Percentiles rank a stretch among this genome's conserved stretches.
These are phyloP conservation scores for Cystobasidiaceae sp. DNA, from an alignment of 1,284 basidiomycete species.

Conservation along the genomic window DNA sequence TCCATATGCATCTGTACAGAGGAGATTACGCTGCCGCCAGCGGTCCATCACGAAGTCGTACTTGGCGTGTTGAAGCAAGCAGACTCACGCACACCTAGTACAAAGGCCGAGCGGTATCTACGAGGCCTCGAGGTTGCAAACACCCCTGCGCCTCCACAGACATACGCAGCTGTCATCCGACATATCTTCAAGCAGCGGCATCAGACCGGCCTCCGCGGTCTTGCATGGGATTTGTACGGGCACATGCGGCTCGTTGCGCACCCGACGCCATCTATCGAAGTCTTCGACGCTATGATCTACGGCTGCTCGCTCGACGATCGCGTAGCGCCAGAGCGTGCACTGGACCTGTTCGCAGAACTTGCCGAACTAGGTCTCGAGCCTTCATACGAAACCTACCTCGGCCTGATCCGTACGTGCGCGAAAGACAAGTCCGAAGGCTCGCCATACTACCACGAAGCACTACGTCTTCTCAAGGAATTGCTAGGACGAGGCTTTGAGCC, in stretches of 20 bases:
- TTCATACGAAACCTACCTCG: conserved; percentile 67
- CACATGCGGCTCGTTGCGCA: conserved; percentile 96
- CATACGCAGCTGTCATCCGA: conserved; percentile 12
- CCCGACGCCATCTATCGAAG: conserved; percentile 63
- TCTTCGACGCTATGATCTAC: conserved; percentile 83
- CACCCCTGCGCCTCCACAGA: conserved; percentile 3
- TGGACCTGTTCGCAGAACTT: conserved; percentile 94
- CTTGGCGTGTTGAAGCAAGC: neutral
- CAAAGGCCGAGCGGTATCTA: conserved; percentile 14
- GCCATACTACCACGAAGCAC: conserved; percentile 60
- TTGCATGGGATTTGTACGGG: conserved; percentile 87
- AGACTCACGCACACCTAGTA: neutral
- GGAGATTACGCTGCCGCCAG: neutral
- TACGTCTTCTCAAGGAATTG: conserved; percentile 74
- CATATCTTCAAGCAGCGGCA: conserved; percentile 3
- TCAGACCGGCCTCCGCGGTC: conserved; percentile 48
- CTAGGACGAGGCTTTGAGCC: conserved; percentile 64
- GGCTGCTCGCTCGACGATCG: conserved; percentile 63
- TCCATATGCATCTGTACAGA: neutral
- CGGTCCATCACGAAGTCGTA: conserved; percentile 22
- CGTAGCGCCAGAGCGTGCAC: conserved; percentile 63
- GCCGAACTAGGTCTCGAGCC: conserved; percentile 61
- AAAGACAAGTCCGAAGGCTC: conserved; percentile 39
- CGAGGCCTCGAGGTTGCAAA: neutral
- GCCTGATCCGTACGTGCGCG: conserved; percentile 69